phyloP scores from a whole-genome alignment of 306 rosid species.

The Glycine soja region DNA sequence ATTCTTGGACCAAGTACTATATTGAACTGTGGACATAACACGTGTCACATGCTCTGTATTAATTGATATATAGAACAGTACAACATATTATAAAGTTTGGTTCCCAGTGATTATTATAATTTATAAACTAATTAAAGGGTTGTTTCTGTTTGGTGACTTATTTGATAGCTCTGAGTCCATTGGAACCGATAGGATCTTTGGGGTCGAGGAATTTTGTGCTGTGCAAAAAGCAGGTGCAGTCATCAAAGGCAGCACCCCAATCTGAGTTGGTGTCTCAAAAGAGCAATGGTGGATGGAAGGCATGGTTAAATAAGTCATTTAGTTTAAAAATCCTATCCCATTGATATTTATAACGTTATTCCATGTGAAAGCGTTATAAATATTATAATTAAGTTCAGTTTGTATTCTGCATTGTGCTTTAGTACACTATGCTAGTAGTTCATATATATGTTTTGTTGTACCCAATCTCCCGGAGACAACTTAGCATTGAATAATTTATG shows the following conservation, averaged over 20 bases:
- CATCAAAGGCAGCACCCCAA: conserved; percentile 47
- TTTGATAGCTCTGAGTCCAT: conserved; percentile 64
- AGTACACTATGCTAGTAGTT: not conserved
- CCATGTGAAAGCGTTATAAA: not conserved
- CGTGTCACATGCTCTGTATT: not conserved
- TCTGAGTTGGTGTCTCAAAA: conserved; percentile 52
- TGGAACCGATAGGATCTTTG: conserved; percentile 62
- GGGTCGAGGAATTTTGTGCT: conserved; percentile 63
- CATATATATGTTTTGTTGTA: not conserved
- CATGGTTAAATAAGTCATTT: conserved; percentile 60
- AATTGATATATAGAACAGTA: not conserved
- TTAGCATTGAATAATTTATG: conserved; percentile 4
- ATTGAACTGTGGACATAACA: not conserved
- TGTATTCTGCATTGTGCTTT: conserved; percentile 15
- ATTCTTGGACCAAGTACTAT: too few relatives aligned
- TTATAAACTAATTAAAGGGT: conserved; percentile 12
- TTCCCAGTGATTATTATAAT: conserved; percentile 5
- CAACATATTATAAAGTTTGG: conserved; percentile 7
- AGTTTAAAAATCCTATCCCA: conserved; percentile 44
- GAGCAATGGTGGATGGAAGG: conserved; percentile 57
- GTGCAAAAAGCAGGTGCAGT: conserved; percentile 58
- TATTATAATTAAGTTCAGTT: not conserved
- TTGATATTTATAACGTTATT: not conserved
- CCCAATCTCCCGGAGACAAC: not conserved
- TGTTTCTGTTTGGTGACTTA: conserved; percentile 24